phyloP scores from a whole-genome alignment of 1,284 basidiomycete species.

The Rhodotorula mucilaginosa region DNA sequence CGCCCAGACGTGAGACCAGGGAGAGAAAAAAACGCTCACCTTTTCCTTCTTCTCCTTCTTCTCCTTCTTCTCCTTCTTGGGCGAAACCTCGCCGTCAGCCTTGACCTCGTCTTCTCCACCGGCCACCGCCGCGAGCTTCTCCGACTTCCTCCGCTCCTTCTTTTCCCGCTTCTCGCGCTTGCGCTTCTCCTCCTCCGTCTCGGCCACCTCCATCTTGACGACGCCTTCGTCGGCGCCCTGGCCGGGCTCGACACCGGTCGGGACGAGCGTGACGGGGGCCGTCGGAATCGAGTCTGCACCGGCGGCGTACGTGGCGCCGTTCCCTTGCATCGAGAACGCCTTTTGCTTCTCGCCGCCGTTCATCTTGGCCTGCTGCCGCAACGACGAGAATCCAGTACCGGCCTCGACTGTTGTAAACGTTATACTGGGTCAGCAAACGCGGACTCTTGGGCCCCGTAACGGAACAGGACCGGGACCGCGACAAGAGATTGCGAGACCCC shows the following conservation, averaged over 20 bases:
- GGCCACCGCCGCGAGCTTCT: conserved; percentile 19
- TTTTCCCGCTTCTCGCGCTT: conserved; percentile 50
- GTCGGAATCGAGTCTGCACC: conserved; percentile 56
- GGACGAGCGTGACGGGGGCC: conserved; percentile 55
- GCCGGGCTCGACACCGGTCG: conserved; percentile 54
- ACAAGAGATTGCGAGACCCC: too few relatives aligned
- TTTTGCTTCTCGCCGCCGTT: conserved; percentile 47
- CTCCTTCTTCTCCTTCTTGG: conserved; percentile 44
- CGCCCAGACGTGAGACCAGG: background rate
- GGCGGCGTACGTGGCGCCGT: conserved; percentile 72
- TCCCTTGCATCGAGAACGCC: conserved; percentile 73
- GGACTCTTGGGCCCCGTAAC: too few relatives aligned
- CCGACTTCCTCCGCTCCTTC: conserved; percentile 57
- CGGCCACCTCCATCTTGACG: conserved; percentile 63
- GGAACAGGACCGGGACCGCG: too few relatives aligned
- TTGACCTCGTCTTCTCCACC: conserved; percentile 43
- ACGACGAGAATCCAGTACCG: conserved; percentile 64
- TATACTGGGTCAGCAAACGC: too few relatives aligned
- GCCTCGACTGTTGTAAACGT: conserved; percentile 60
- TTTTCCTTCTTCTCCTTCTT: conserved; percentile 7
- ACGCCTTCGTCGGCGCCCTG: conserved; percentile 22
- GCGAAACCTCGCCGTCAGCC: conserved; percentile 10
- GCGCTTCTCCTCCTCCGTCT: conserved; percentile 59
- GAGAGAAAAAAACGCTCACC: background rate
- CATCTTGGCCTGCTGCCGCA: conserved; percentile 48